phyloP scores from a whole-genome alignment of 495 filamentous ascomycete genomes.

The Xylaria palmicola region DNA sequence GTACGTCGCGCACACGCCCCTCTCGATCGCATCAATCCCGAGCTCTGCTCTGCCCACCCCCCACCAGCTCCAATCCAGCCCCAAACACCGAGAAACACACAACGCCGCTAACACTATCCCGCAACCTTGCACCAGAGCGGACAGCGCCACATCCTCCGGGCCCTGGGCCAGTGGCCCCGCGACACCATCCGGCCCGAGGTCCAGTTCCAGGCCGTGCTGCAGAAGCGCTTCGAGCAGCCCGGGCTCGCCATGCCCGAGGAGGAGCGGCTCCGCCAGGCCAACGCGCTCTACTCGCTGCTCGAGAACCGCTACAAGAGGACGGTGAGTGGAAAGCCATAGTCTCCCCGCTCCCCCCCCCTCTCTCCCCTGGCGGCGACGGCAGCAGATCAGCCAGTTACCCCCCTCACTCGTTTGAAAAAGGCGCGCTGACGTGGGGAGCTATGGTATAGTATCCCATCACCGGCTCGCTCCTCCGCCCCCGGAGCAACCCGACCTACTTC shows the following conservation, averaged over 20 bases:
- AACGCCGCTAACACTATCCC: constrained; percentile 18
- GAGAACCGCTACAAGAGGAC: constrained; percentile 68
- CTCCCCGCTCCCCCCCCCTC: too few species aligned
- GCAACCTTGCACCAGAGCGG: constrained; percentile 32
- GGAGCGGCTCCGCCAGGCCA: constrained; percentile 55
- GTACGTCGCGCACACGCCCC: constrained; percentile 17
- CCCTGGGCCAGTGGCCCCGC: constrained; percentile 74
- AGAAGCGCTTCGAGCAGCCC: constrained; percentile 55
- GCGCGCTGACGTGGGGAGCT: not conserved
- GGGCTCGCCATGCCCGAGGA: constrained; percentile 27
- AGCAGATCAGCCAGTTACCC: not conserved
- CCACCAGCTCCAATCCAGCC: not conserved
- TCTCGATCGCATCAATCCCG: not conserved
- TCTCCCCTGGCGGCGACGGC: too few species aligned
- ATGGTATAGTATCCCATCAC: constrained; percentile 72
- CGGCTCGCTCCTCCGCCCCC: constrained; percentile 61
- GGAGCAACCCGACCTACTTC: constrained; percentile 76
- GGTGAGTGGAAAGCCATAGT: too few species aligned
- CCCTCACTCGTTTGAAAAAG: not conserved
- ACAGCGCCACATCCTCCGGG: constrained; percentile 60
- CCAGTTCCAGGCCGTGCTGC: constrained; percentile 70
- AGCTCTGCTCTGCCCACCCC: not conserved
- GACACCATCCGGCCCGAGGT: constrained; percentile 75
- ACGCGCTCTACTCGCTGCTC: constrained; percentile 72
- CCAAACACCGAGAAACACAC: not conserved